Evolutionary conservation across 2,329 filamentous ascomycete species (phyloP), one percentile per base, ranked within the genome.

Genomic region (Dendryphion nanum): DNA sequence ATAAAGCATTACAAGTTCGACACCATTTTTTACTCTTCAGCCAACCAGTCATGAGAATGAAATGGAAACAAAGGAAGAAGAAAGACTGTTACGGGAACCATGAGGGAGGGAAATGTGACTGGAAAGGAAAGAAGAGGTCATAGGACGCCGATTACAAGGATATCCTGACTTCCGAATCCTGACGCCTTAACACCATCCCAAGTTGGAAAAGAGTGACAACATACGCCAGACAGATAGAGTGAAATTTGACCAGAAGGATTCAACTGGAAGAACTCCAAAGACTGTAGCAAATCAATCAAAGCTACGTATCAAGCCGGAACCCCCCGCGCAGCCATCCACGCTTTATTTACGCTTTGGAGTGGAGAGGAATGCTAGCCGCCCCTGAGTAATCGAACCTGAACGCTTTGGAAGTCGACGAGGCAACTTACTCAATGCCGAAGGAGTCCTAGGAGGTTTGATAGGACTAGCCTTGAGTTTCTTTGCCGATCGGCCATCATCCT

Each of bases 261-360:
- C n/a, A n/a, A n/a, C n/a, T n/a, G n/a, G n/a, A n/a, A n/a, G n/a
- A n/a, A n/a, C n/a, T n/a, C n/a, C n/a, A n/a, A n/a, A n/a, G n/a
- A n/a, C n/a, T n/a, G n/a, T n/a, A n/a, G n/a, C n/a, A n/a, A n/a
- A n/a, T n/a, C n/a, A n/a, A n/a, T n/a, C n/a, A n/a, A n/a, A n/a
- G n/a, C n/a, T n/a, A n/a, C n/a, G n/a, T n/a, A n/a, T n/a, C n/a
- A n/a, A n/a, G n/a, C n/a, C n/a, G n/a, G n/a, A n/a, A n/a, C n/a
- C n/a, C n/a, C n/a, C n/a, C n/a, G n/a, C n/a, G n/a, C n/a, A n/a
- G n/a, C n/a, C n/a, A n/a, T n/a, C n/a, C n/a, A n/a, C n/a, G n/a
- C n/a, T n/a, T n/a, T n/a, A n/a, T n/a, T 34, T 48, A 21, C 61
- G 60, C 55, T 66, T 69, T 3, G 66, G 66, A 10, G 61, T 67